Base-by-base conservation (phyloP, 2,329 filamentous ascomycete species). In the Lasiodiplodia citricola region DNA sequence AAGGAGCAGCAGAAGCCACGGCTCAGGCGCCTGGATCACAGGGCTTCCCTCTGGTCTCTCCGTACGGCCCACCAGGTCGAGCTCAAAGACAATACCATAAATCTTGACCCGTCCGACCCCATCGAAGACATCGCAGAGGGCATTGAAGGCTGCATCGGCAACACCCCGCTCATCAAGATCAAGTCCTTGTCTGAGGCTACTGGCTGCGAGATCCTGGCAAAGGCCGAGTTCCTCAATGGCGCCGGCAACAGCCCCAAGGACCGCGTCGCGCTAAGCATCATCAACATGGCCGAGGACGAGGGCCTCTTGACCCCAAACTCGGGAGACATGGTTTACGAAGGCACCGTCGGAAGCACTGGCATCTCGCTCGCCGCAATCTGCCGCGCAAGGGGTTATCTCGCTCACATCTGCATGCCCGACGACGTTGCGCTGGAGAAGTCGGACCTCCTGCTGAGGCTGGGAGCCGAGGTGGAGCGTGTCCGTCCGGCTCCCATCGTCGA, bases 361-460 rank as follows among this genome's bases (percentile, higher is more conserved):
- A 98, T 99, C 74, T 97, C 94, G 18, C 86, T 99, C 11, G 96
- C 96, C 2, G 92, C 92, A 0, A 88, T 99, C 63, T 94, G 93
- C 62, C 88, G 94, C 73, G 94, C 96, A 25, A 88, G 90, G 79
- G 96, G 96, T 41, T 98, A 98, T 83, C 88, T 91, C 72, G 94
- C 94, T 38, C 92, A 98, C 80, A 98, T 99, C 86, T 97, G 93
- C 84, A 98, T 99, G 94, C 95, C 96, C 58, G 90, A 93, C 77
- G 96, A 99, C 82, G 92, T 96, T 83, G 89, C 91, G 68, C 83
- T 85, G 68, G 96, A 99, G 80, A 99, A 99, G 81, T 93, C 92
- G 5, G 91, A 95, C 74, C 87, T 99, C 51, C 88, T 99, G 55
- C 87, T 91, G 72, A 95, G 96, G 77, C 89, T 99, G 13, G 96